Conservation (phyloP, 1,284 basidiomycete species). For the Rhodofomes roseus region DNA sequence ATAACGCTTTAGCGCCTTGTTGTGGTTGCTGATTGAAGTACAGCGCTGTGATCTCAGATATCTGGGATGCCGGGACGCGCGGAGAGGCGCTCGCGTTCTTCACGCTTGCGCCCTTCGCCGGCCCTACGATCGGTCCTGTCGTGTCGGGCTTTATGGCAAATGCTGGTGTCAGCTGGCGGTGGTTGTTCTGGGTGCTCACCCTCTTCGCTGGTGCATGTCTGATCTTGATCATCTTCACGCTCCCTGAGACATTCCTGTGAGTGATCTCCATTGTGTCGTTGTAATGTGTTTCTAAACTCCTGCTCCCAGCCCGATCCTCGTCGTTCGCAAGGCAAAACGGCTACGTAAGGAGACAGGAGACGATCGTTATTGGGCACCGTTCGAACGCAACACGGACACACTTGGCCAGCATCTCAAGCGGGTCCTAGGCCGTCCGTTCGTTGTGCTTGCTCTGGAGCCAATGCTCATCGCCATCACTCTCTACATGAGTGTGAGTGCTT, state of each 20-base stretch:
- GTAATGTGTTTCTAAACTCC: neutral
- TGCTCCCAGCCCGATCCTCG: slow-evolving; percentile 39
- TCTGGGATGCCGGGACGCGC: slow-evolving; percentile 33
- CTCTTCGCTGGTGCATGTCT: slow-evolving; percentile 56
- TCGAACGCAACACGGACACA: slow-evolving; percentile 31
- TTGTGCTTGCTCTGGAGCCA: slow-evolving; percentile 41
- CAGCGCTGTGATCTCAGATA: slow-evolving; percentile 32
- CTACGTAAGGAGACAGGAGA: slow-evolving; percentile 49
- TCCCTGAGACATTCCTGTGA: slow-evolving; percentile 72
- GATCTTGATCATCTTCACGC: slow-evolving; percentile 55
- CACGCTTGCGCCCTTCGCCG: slow-evolving; percentile 68
- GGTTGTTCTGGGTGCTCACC: slow-evolving; percentile 75
- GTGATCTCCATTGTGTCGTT: slow-evolving; percentile 10
- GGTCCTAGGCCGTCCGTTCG: slow-evolving; percentile 36
- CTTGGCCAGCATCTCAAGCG: slow-evolving; percentile 30
- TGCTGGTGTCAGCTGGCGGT: slow-evolving; percentile 57
- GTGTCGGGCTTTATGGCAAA: slow-evolving; percentile 55
- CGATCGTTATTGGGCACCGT: slow-evolving; percentile 44
- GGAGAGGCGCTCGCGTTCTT: slow-evolving; percentile 33
- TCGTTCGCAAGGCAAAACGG: slow-evolving; percentile 30
- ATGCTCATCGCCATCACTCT: slow-evolving; percentile 42
- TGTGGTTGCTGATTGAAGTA: neutral
- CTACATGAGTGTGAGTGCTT: slow-evolving; percentile 41
- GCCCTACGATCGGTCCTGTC: slow-evolving; percentile 64
- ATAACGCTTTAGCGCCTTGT: neutral